phyloP scores from a whole-genome alignment of 768 basidiomycete genomes.

The Trametes punicea region DNA sequence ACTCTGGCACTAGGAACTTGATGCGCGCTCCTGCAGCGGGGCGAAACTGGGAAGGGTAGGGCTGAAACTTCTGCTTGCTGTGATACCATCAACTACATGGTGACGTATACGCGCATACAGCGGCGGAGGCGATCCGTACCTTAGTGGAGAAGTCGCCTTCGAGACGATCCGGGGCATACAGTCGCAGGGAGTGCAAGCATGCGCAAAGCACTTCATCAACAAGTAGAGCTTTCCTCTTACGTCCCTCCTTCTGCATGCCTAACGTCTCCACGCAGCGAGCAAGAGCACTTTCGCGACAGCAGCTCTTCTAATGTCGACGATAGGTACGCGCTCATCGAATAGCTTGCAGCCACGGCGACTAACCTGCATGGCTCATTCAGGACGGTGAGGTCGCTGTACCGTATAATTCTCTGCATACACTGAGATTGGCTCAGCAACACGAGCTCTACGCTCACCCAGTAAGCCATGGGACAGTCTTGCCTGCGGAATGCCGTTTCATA shows the following conservation, averaged over 20 bases:
- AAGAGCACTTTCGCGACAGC: slow-evolving; percentile 55
- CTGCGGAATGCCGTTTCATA: not conserved
- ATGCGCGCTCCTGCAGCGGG: slow-evolving; percentile 52
- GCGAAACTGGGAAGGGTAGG: slow-evolving; percentile 82
- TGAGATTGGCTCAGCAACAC: slow-evolving; percentile 42
- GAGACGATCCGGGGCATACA: slow-evolving; percentile 87
- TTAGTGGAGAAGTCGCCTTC: slow-evolving; percentile 70
- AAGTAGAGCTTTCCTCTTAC: slow-evolving; percentile 11
- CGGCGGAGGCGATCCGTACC: slow-evolving; percentile 69
- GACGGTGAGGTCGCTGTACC: not conserved
- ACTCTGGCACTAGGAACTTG: slow-evolving; percentile 17
- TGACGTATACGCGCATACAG: not conserved
- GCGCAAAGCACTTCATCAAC: slow-evolving; percentile 73
- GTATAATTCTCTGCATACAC: not conserved
- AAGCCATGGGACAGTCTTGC: not conserved
- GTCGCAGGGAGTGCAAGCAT: slow-evolving; percentile 75
- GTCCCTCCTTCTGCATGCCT: not conserved
- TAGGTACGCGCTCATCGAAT: slow-evolving; percentile 15
- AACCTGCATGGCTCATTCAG: slow-evolving; percentile 1
- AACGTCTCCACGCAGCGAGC: slow-evolving; percentile 36
- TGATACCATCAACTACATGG: not conserved
- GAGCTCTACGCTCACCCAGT: slow-evolving; percentile 64
- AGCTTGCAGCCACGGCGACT: not conserved
- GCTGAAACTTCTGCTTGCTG: not conserved
- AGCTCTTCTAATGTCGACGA: slow-evolving; percentile 72